Evolutionary conservation across 148 eudicot genomes (phyloP).

Genomic region (Linanthus parryae): DNA sequence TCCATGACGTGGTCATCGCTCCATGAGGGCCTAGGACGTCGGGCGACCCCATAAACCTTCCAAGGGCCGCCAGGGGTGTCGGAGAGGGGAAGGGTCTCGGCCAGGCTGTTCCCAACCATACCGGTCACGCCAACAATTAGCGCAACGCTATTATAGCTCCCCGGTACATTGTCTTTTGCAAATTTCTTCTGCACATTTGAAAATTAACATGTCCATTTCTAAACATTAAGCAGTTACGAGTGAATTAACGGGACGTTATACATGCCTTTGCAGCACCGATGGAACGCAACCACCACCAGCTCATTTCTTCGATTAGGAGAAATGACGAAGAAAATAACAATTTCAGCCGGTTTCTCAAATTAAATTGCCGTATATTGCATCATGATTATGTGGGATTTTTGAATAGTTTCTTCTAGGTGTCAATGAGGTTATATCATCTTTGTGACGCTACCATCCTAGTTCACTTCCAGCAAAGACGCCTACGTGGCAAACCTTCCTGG

Average conservation of each 20-base stretch:
- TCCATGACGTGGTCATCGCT: conserved; percentile 55
- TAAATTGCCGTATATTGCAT: too few species aligned
- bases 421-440: too few species aligned
- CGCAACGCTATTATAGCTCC: conserved; percentile 46
- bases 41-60: conserved; percentile 80
- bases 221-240: too few species aligned
- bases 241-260: not conserved
- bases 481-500: too few species aligned
- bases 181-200: conserved; percentile 34
- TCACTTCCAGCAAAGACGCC: too few species aligned
- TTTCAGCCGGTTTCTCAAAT: too few species aligned
- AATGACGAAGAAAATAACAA: too few species aligned
- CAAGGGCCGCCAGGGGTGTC: conserved; percentile 87
- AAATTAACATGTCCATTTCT: too few species aligned
- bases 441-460: too few species aligned
- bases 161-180: conserved; percentile 30
- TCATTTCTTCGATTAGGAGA: conserved; percentile 13
- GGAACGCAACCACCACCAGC: conserved; percentile 58
- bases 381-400: too few species aligned
- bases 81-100: conserved; percentile 58
- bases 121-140: conserved; percentile 67
- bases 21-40: conserved; percentile 65
- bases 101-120: conserved; percentile 66
- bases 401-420: too few species aligned
- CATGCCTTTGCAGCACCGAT: conserved; percentile 36